Conservation (phyloP, 352 stramenopile species). For the Phytopythium montanum region DNA sequence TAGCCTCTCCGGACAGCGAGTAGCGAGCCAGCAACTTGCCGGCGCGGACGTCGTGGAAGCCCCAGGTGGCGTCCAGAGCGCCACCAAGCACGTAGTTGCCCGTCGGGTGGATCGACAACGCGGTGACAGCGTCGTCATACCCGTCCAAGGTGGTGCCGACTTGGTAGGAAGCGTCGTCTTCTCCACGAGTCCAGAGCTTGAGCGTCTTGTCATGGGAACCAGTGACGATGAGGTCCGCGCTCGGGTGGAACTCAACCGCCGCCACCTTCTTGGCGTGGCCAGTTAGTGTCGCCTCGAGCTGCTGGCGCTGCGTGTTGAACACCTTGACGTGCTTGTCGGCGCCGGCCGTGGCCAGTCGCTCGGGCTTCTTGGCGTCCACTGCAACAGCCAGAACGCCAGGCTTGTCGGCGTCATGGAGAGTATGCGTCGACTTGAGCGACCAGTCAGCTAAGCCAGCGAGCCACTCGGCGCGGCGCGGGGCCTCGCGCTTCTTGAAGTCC, state of each 20-base stretch:
- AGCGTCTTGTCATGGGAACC: slow-evolving; percentile 77
- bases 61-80: slow-evolving; percentile 81
- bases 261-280: slow-evolving; percentile 88
- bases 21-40: slow-evolving; percentile 48
- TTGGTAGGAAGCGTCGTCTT: slow-evolving; percentile 25
- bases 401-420: slow-evolving; percentile 70
- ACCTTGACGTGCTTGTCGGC: slow-evolving; percentile 84
- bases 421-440: slow-evolving; percentile 49
- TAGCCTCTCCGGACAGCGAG: slow-evolving; percentile 41
- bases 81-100: slow-evolving; percentile 75
- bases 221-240: slow-evolving; percentile 62
- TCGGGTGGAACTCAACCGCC: slow-evolving; percentile 71
- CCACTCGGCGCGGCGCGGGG: slow-evolving; percentile 33
- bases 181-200: slow-evolving; percentile 64
- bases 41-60: slow-evolving; percentile 75
- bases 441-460: slow-evolving; percentile 28
- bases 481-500: slow-evolving; percentile 73
- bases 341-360: slow-evolving; percentile 61
- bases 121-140: slow-evolving; percentile 61
- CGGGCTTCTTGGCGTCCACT: slow-evolving; percentile 48
- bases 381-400: slow-evolving; percentile 56
- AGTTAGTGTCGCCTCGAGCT: slow-evolving; percentile 69
- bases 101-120: slow-evolving; percentile 77
- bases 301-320: slow-evolving; percentile 67
- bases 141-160: slow-evolving; percentile 54